phyloP scores from a whole-genome alignment of 441 rosid genomes.

The Brassica balearica region DNA sequence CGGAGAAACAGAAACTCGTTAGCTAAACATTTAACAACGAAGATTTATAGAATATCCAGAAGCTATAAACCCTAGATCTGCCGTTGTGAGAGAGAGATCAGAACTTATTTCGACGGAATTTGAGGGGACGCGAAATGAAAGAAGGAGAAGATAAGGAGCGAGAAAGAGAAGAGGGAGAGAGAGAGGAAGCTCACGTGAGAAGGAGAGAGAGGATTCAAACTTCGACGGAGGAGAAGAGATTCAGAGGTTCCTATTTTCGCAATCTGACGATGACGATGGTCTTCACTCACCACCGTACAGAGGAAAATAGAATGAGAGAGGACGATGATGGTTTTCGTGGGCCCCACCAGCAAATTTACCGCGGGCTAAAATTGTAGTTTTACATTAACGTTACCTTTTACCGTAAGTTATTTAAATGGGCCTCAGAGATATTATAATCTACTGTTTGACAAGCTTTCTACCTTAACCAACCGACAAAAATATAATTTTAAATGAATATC shows the following conservation, averaged over 20 bases:
- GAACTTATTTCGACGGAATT: not conserved
- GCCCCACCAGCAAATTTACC: slow-evolving; percentile 43
- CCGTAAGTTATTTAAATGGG: not conserved
- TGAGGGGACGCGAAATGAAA: slow-evolving; percentile 32
- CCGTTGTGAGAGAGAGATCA: slow-evolving; percentile 32
- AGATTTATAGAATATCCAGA: slow-evolving; percentile 31
- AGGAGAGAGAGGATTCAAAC: slow-evolving; percentile 34
- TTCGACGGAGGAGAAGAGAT: slow-evolving; percentile 45
- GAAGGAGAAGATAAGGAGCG: slow-evolving; percentile 20
- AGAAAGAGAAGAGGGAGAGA: slow-evolving; percentile 17
- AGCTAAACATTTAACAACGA: slow-evolving; percentile 19
- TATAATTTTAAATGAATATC: not conserved
- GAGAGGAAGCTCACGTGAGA: slow-evolving; percentile 31
- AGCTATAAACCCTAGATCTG: slow-evolving; percentile 56
- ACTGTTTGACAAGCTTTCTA: not conserved
- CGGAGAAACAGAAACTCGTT: slow-evolving; percentile 21
- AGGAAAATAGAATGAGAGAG: slow-evolving; percentile 42
- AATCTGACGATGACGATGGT: slow-evolving; percentile 16
- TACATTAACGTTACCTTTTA: not conserved
- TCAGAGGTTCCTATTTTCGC: slow-evolving; percentile 38
- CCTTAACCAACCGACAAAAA: slow-evolving; percentile 21
- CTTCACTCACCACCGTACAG: slow-evolving; percentile 45
- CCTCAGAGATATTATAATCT: not conserved
- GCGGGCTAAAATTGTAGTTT: slow-evolving; percentile 31
- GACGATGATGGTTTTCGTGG: slow-evolving; percentile 39